Evolutionary conservation across 78 protist genomes (phyloP), one percentile per base, ranked within the genome.

Genomic region (Dictyostelium intermedium): DNA sequence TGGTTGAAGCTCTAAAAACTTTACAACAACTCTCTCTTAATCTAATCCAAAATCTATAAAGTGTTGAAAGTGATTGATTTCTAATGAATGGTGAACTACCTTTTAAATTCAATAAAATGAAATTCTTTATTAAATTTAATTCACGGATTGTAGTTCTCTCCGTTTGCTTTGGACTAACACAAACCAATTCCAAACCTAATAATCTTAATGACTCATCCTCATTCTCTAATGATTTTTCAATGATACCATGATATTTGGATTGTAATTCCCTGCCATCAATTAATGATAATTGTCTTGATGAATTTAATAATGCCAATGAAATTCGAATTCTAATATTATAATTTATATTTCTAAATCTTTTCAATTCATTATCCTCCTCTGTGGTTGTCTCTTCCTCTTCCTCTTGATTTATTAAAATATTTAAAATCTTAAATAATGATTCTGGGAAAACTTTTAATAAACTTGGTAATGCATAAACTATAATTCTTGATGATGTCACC

Each of bases 81-180:
- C 96, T 47, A 72, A 92, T 86, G 73, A 30, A 85, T 80, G 91
- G 96, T 53, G 89, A 80, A 20, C 77, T 72, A 56, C 91, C 84
- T 45, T 92, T 92, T 1, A 83, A 13, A 39, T 85, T 85, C 1
- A 86, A n/a, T 20, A 82, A 45, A 10, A 78, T 53, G 66, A 92
- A 92, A 11, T 70, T 32, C 53, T 80, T 80, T 23, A 92, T 35
- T 35, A 92, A 72, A 13, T 34, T 18, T 18, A 85, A 39, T 74
- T 92, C 96, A 10, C 74, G 23, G 30, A 53, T 70, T 1, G 93
- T 92, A 27, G 56, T 83, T 50, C 92, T 69, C 50, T 92, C 96
- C 7, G 96, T 92, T 20, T 78, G 73, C 20, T 77, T 92, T 74
- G 96, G 92, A 23, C 91, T 45, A 32, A 47, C 60, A 73, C 96